Evolutionary conservation across 1,139 yeast genomes (phyloP).

Genomic region (Yamadazyma conglobata): DNA sequence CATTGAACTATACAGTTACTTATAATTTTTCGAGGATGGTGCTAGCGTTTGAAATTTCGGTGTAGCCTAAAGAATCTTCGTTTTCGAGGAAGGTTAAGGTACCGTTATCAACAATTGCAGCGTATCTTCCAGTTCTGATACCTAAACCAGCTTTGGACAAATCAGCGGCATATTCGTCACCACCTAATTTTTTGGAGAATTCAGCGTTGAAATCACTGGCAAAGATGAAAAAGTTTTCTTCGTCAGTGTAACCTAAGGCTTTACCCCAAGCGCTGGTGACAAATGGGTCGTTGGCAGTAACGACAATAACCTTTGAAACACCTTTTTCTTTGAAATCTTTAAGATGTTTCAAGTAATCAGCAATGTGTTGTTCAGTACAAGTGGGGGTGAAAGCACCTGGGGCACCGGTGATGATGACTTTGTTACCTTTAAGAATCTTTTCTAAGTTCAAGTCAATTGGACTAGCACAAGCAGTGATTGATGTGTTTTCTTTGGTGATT

Average conservation of each 20-base stretch:
- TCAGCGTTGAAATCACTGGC: constrained; percentile 69
- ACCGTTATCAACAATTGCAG: constrained; percentile 62
- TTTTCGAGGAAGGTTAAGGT: constrained; percentile 59
- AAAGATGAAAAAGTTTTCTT: constrained; percentile 51
- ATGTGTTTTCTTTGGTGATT: constrained; percentile 40
- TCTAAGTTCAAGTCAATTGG: constrained; percentile 52
- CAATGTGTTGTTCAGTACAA: constrained; percentile 79
- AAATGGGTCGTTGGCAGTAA: constrained; percentile 81
- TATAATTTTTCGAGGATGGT: constrained; percentile 39
- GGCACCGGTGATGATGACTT: constrained; percentile 70
- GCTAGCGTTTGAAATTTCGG: constrained; percentile 57
- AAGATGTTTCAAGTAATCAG: constrained; percentile 58
- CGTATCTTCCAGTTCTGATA: constrained; percentile 68
- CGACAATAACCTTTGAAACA: constrained; percentile 65
- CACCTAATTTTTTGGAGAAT: constrained; percentile 53
- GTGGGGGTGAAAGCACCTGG: constrained; percentile 95
- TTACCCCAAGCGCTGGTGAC: constrained; percentile 82
- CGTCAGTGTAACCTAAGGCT: constrained; percentile 53
- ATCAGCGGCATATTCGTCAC: constrained; percentile 49
- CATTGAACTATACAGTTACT: not conserved
- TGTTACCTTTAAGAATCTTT: constrained; percentile 46
- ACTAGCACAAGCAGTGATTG: constrained; percentile 48
- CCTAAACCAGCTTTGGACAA: constrained; percentile 58
- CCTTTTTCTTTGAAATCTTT: constrained; percentile 60
- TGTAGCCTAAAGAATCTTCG: constrained; percentile 58